Base-by-base conservation (phyloP, 768 basidiomycete genomes). In the Pisolithus tinctorius region DNA sequence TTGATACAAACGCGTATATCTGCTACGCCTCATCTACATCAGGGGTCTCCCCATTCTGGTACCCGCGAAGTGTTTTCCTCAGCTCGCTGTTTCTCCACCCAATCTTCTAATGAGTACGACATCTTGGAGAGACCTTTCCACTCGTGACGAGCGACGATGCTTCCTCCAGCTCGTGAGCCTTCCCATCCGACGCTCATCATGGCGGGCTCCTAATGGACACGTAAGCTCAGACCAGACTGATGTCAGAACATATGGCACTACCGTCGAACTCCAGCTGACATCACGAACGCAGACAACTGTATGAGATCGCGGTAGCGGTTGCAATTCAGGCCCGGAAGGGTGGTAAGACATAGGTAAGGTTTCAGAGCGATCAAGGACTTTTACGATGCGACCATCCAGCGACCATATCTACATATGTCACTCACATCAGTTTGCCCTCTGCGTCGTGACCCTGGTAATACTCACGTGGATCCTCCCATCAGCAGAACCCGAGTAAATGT, bases 171-270 rank as follows among this genome's bases (percentile, higher is more conserved):
- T 5, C 74, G 69, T 27, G 72, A 71, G 37, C 71, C 76, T 40
- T 86, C 83, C 95, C 96, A 98, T 3, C 83, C 93, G 6, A 88
- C 90, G 55, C 88, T 93, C 84, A 99, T 87, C 44, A 99, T 64
- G 20, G 87, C 83, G 37, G 95, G 93, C 74, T 94, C 86, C 81
- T 88, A 63, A 14, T 40, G 36, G 11, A 40, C 36, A 20, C 6
- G 14, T 23, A 55, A 55, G 17, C 55, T 44, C 38, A 31, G 36
- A 31, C 45, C 25, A n/a, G 54, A 36, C 23, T 47, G 27, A 16
- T 26, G 25, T 37, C 26, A 37, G 38, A 9, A 29, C 26, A 25
- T 26, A 14, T 9, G 37, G n/a, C 17, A 53, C 60, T 65, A 86
- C 87, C 74, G 81, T 80, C 30, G 88, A 82, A 65, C 93, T 92